These are phyloP conservation scores for Leccinum arenicola DNA, from an alignment of 768 basidiomycete species.

Conservation along the genomic window DNA sequence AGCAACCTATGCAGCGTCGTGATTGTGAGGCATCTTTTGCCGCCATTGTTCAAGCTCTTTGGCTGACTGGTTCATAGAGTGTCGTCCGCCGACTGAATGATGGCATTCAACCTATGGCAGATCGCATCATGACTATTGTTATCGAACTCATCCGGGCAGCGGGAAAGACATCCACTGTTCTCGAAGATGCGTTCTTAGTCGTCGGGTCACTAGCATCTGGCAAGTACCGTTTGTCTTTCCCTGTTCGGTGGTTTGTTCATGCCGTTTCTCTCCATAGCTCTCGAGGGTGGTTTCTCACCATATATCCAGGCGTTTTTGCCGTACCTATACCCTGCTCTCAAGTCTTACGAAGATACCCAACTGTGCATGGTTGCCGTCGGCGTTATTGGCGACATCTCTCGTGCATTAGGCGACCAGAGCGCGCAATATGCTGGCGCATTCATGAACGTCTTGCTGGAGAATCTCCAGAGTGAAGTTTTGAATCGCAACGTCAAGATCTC, in stretches of 20 bases:
- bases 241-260: background rate
- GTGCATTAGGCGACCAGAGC: conserved; percentile 84
- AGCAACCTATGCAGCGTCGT: conserved; percentile 91
- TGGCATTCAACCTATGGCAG: conserved; percentile 84
- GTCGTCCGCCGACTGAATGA: conserved; percentile 81
- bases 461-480: conserved; percentile 85
- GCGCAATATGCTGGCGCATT: conserved; percentile 82
- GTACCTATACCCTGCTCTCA: conserved; percentile 84
- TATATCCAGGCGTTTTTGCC: conserved; percentile 86
- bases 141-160: conserved; percentile 83
- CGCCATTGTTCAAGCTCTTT: background rate
- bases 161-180: conserved; percentile 89
- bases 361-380: conserved; percentile 95
- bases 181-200: conserved; percentile 95
- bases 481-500: conserved; percentile 95
- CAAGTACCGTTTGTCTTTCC: conserved; percentile 25
- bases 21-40: conserved; percentile 52
- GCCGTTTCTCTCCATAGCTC: conserved; percentile 41
- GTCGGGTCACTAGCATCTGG: conserved; percentile 84
- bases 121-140: conserved; percentile 92
- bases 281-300: conserved; percentile 74
- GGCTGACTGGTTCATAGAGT: conserved; percentile 46
- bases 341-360: conserved; percentile 92
- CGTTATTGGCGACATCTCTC: conserved; percentile 94
- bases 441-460: conserved; percentile 90